phyloP scores from a whole-genome alignment of 352 stramenopile species.

The Blastocystis sp. region DNA sequence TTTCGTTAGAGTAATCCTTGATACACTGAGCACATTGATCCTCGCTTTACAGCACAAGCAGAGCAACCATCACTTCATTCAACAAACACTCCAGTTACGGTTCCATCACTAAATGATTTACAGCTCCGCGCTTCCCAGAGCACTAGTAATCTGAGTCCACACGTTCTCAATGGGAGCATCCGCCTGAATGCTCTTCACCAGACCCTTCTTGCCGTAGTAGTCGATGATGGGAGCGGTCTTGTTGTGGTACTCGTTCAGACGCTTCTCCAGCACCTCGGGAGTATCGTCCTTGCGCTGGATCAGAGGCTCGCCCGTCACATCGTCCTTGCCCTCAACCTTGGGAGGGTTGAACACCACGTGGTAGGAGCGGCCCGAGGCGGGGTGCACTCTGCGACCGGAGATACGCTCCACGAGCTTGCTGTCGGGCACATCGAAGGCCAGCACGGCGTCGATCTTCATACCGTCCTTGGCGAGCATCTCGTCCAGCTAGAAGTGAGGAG shows the following conservation, averaged over 20 bases:
- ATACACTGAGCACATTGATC: too few species aligned
- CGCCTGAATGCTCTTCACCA: conserved; percentile 69
- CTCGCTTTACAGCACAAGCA: not conserved
- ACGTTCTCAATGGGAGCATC: conserved; percentile 69
- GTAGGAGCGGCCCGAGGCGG: conserved; percentile 88
- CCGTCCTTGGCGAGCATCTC: conserved; percentile 87
- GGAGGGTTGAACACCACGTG: conserved; percentile 94
- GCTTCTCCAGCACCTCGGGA: conserved; percentile 83
- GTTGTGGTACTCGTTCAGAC: conserved; percentile 89
- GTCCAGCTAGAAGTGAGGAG: conserved; percentile 79
- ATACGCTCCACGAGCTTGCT: conserved; percentile 91
- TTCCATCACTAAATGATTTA: conserved; percentile 69
- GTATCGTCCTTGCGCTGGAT: conserved; percentile 96
- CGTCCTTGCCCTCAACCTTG: conserved; percentile 82
- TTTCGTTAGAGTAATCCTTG: too few species aligned
- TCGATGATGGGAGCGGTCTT: conserved; percentile 92
- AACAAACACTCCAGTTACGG: not conserved
- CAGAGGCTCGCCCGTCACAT: conserved; percentile 89
- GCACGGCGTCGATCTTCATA: conserved; percentile 82
- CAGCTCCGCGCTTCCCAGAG: conserved; percentile 56
- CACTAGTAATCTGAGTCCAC: conserved; percentile 61
- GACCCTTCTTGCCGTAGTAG: conserved; percentile 74
- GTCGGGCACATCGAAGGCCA: conserved; percentile 92
- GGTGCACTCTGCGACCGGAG: conserved; percentile 90
- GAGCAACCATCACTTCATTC: not conserved